Evolutionary conservation across 148 eudicot genomes (phyloP), one percentile per base, ranked within the genome.

Genomic region (Chenopodium suecicum): DNA sequence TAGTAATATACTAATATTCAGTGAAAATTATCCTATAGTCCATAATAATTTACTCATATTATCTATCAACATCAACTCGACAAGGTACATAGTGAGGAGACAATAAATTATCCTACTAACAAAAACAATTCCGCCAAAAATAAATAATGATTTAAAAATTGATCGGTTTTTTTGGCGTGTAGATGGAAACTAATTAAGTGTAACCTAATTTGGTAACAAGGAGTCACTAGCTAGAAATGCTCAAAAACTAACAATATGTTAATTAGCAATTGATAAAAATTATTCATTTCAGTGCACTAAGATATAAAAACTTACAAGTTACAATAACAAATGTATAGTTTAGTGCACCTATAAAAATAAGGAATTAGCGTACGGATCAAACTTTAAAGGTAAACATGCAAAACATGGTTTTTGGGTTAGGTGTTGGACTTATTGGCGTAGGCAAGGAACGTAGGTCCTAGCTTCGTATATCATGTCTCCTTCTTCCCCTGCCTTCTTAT

Each of bases 291-390:
- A 23, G 54, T 71, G 67, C 76, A 58, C 74, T 23, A 9, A 37
- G 23, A 23, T 29, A 29, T 44, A 2, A 12, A 27, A 34, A 34
- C 41, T 16, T 17, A 37, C 22, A 37, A 11, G 1, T 16, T 17
- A 37, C 22, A 37, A 11, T 4, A 31, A 31, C 32, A 31, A 31
- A 31, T 41, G 44, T 41, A 41, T 16, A 17, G 23, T 29, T 17
- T 34, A 70, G 73, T 37, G 48, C 46, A 27, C 23, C 44, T 16
- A 31, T 32, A 56, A 56, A 14, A 2, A 56, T n/a, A 23, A 9
- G 13, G n/a, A 22, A 58, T 41, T 41, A 72, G 60, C 82, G 82
- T 80, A 80, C 82, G 82, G 82, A 80, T 80, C 70, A 64, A 80
- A 80, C 82, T 44, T 80, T 70, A 14, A 1, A 31, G 11, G 34